Base-by-base conservation (phyloP, 768 basidiomycete species). In the Rickenella mellea region DNA sequence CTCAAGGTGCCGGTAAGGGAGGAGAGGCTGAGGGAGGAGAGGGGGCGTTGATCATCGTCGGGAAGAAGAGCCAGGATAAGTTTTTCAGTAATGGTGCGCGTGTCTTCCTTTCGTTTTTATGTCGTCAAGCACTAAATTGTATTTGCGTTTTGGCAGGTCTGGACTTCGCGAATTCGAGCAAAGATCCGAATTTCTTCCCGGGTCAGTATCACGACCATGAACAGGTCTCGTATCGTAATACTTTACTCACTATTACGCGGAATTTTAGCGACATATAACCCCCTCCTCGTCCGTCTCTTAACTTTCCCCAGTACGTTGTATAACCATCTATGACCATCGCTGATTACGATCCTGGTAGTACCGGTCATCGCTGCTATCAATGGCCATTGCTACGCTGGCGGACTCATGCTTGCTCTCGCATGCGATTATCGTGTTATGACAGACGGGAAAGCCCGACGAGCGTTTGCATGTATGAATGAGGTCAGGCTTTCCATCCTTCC, bases 381-480 rank as follows among this genome's bases (percentile, higher is more conserved):
- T 50, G 86, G 85, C 0, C 88, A 91, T 54, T 83, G 80, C 49
- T 94, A 84, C 60, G 93, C 90, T 4, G 92, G 72, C 9, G 90
- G 78, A 11, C 75, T 88, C 54, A 78, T 88, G 59, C 63, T 93
- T 11, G 73, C 89, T 2, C 61, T 96, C 38, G 73, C 71, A 3
- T 93, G 88, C 57, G 91, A 96, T 60, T 92, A 87, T 62, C 76
- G 91, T 29, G 71, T 94, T 42, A 91, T 93, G 80, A 86, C 78
- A 11, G 80, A 86, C 49, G 90, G 83, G 12, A 79, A 68, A 52
- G 74, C 71, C 51, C 80, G 80, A 24, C 78, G 80, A 53, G 81
- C 83, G 1, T 92, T 89, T 83, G 62, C 87, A 40, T 87, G 81
- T 57, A 94, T 96, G 91, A 97, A 94, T 55, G 92, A 94, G 67